A percentile compares a stretch with the other conserved stretches of the same genome.
Evolutionary conservation across 2,329 filamentous ascomycete genomes (phyloP).

Genomic region (Fusarium liriodendri): DNA sequence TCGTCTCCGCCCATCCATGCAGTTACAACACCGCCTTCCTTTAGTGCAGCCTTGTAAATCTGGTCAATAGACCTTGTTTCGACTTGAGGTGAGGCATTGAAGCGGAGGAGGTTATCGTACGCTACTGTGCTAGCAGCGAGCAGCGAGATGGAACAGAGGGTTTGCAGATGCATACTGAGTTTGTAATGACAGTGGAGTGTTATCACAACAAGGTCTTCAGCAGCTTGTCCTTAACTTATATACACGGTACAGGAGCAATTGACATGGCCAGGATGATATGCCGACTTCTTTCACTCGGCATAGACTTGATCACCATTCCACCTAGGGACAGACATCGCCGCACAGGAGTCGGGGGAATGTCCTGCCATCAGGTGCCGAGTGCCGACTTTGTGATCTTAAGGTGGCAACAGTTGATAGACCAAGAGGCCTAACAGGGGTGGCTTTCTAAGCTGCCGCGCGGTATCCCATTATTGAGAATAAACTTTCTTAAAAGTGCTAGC

Average conservation of each 20-base stretch:
- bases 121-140: neutral
- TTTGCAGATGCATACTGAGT: neutral
- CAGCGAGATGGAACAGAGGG: neutral
- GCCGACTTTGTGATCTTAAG: neutral
- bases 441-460: neutral
- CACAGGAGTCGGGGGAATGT: neutral
- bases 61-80: conserved; percentile 60
- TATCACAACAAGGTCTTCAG: neutral
- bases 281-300: neutral
- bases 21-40: conserved; percentile 58
- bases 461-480: neutral
- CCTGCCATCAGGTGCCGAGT: neutral
- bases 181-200: neutral
- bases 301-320: neutral
- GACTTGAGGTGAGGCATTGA: conserved; percentile 16
- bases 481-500: neutral
- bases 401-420: neutral
- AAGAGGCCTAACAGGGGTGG: neutral
- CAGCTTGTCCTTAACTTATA: neutral
- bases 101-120: neutral
- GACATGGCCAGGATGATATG: neutral
- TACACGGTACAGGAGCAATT: neutral
- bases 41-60: conserved; percentile 60
- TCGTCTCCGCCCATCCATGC: conserved; percentile 61
- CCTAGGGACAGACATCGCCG: neutral